phyloP scores from a whole-genome alignment of 768 basidiomycete genomes.

The Phylloporus scabripes region DNA sequence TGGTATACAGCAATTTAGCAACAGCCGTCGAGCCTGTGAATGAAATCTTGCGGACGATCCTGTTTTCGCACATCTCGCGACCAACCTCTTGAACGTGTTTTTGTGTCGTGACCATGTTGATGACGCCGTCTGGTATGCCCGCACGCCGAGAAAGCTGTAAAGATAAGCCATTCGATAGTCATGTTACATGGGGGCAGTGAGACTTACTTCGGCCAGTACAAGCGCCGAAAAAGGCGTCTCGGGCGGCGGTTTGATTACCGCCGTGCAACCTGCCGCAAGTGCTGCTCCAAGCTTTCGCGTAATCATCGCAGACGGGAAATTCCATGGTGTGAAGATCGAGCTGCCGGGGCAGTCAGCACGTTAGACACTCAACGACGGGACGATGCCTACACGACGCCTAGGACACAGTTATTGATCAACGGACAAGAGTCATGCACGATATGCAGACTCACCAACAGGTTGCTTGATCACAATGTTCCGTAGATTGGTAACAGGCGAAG shows the following conservation, averaged over 20 bases:
- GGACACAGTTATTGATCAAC: not conserved
- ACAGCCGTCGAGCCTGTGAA: constrained; percentile 88
- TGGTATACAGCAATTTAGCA: constrained; percentile 66
- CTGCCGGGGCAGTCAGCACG: constrained; percentile 33
- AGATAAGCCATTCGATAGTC: not conserved
- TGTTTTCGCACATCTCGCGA: constrained; percentile 90
- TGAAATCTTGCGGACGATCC: constrained; percentile 78
- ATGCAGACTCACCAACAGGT: constrained; percentile 60
- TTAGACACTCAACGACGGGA: not conserved
- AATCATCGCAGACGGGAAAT: constrained; percentile 95
- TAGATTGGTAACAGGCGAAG: constrained; percentile 58
- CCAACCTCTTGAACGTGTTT: constrained; percentile 85
- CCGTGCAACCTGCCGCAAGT: constrained; percentile 93
- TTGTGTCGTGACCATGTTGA: constrained; percentile 89
- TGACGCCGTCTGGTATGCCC: constrained; percentile 91
- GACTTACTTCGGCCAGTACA: constrained; percentile 78
- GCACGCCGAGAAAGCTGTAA: constrained; percentile 73
- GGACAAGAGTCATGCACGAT: constrained; percentile 33
- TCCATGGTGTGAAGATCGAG: constrained; percentile 81
- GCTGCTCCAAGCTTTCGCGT: constrained; percentile 87
- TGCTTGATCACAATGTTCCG: constrained; percentile 93
- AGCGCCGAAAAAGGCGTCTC: constrained; percentile 94
- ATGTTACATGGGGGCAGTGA: not conserved
- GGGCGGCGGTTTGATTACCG: constrained; percentile 90
- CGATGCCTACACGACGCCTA: constrained; percentile 44